Percentiles rank a stretch among this genome's conserved stretches.
These are phyloP conservation scores for Eucalyptus sp. DNA, from an alignment of 345 rosid genomes.

Conservation along the genomic window DNA sequence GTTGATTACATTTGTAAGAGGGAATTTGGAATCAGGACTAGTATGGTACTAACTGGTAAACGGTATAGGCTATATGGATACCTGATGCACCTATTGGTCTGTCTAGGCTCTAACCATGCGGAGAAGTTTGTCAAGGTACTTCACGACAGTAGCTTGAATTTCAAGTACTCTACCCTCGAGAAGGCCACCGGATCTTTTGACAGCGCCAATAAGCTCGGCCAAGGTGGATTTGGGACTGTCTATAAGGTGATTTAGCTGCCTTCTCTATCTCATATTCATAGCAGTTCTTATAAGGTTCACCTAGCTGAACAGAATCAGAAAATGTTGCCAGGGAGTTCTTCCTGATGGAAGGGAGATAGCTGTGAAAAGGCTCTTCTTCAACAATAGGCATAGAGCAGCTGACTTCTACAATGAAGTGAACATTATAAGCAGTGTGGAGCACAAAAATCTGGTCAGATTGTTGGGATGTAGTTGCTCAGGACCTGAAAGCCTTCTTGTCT, in stretches of 20 bases:
- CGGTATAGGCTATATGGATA: background rate
- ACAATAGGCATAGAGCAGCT: constrained; percentile 80
- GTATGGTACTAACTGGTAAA: background rate
- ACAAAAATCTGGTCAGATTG: constrained; percentile 83
- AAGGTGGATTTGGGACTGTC: constrained; percentile 94
- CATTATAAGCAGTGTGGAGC: constrained; percentile 80
- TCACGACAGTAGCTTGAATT: constrained; percentile 71
- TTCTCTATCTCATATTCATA: background rate
- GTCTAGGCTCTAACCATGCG: constrained; percentile 60
- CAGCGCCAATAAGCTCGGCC: constrained; percentile 72
- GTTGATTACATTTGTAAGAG: background rate
- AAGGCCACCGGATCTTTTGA: constrained; percentile 75
- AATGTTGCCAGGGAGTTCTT: constrained; percentile 52
- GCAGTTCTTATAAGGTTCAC: background rate
- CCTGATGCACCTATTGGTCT: background rate
- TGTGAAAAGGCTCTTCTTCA: constrained; percentile 82
- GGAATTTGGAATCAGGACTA: background rate
- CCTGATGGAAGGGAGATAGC: constrained; percentile 89
- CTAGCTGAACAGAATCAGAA: background rate
- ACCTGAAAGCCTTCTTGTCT: constrained; percentile 92
- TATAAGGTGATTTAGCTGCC: constrained; percentile 45
- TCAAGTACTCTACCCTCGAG: constrained; percentile 84
- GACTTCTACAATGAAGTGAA: constrained; percentile 94
- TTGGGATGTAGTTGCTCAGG: constrained; percentile 91
- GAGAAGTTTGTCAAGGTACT: constrained; percentile 57